Percentiles rank a stretch among this genome's conserved stretches.
Conservation (phyloP, 2,329 filamentous ascomycete species). For the Pseudodiploospora longispora region DNA sequence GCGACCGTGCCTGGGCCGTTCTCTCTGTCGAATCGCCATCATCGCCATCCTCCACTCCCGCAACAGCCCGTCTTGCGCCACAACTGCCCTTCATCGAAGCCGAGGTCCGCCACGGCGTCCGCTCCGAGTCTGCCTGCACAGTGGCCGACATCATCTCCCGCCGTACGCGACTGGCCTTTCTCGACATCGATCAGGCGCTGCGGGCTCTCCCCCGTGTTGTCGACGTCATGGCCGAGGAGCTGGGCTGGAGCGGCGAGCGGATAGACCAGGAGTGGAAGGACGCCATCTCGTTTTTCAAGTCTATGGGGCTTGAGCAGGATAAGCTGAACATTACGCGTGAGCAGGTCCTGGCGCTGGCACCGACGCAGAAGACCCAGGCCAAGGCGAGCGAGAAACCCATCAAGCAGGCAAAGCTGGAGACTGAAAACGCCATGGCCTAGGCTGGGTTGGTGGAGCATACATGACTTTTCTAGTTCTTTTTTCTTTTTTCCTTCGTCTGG, state of each 20-base stretch:
- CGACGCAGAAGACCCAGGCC: background rate
- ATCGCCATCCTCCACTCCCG: constrained; percentile 29
- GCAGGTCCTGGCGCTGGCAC: constrained; percentile 11
- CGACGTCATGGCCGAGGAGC: constrained; percentile 63
- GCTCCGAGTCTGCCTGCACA: constrained; percentile 65
- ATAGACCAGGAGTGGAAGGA: constrained; percentile 51
- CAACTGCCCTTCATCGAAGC: constrained; percentile 68
- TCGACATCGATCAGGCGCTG: constrained; percentile 64
- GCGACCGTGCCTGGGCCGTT: constrained; percentile 62
- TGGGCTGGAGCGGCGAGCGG: constrained; percentile 53
- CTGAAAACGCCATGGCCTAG: constrained; percentile 4
- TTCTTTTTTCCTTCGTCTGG: too few relatives aligned
- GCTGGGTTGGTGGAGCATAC: too few relatives aligned
- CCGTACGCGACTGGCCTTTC: constrained; percentile 64
- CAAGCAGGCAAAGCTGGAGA: constrained; percentile 5
- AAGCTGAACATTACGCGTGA: constrained; percentile 13
- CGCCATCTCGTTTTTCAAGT: constrained; percentile 34
- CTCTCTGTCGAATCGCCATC: constrained; percentile 28
- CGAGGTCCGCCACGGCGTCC: constrained; percentile 63
- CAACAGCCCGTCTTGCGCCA: constrained; percentile 54
- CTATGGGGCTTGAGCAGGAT: constrained; percentile 34
- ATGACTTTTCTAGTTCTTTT: too few relatives aligned
- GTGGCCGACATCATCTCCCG: constrained; percentile 64
- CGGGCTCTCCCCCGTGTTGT: constrained; percentile 62
- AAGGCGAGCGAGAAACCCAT: background rate